Percentiles rank a stretch among this genome's conserved stretches.
Conservation (phyloP, 805 yeast species). For the Yarrowia osloensis region DNA sequence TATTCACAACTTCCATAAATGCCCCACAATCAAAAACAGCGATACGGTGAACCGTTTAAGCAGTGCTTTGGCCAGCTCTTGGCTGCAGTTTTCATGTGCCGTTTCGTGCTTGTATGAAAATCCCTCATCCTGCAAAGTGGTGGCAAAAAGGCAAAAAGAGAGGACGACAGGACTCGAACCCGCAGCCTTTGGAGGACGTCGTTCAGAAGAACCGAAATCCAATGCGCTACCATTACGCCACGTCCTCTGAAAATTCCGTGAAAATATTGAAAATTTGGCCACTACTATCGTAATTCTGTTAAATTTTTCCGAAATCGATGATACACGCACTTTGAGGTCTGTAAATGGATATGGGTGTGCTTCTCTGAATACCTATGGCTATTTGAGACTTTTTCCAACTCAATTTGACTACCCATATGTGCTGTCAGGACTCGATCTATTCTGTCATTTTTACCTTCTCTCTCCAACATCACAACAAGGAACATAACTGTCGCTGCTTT, state of each 20-base stretch:
- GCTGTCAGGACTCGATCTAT: not conserved
- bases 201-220: constrained; percentile 21
- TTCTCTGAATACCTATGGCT: no score
- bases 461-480: not conserved
- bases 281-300: not conserved
- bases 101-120: not conserved
- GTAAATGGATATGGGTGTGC: no score
- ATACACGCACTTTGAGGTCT: no score
- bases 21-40: not conserved
- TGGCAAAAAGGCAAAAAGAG: not conserved
- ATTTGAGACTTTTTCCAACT: no score
- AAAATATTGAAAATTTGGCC: not conserved
- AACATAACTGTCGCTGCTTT: no score
- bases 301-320: not conserved
- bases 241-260: not conserved
- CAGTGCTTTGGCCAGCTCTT: constrained; percentile 12
- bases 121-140: not conserved
- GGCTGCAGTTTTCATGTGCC: not conserved
- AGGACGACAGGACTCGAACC: constrained; percentile 26
- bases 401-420: not conserved
- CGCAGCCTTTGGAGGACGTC: constrained; percentile 24
- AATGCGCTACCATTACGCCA: constrained; percentile 23
- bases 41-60: not conserved
- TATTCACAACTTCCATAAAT: no score
- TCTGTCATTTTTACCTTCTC: not conserved